A percentile compares a stretch with the other conserved stretches of the same genome.
phyloP scores from a whole-genome alignment of 2,329 filamentous ascomycete genomes.

The Fusarium siculi region DNA sequence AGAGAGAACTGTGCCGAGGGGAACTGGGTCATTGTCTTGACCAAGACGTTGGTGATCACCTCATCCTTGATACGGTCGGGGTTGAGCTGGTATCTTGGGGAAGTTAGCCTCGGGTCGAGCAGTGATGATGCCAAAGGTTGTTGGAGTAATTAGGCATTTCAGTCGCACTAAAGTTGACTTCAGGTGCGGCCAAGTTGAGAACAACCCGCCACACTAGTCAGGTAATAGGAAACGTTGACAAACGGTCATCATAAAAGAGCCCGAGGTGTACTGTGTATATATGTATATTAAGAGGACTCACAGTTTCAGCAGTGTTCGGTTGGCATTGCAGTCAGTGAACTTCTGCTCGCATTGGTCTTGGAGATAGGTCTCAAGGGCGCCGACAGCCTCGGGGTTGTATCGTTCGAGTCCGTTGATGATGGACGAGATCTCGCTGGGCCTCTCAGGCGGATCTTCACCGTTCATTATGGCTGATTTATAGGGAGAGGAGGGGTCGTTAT shows the following conservation, averaged over 20 bases:
- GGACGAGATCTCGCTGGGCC: conserved; percentile 89
- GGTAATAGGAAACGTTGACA: conserved; percentile 99
- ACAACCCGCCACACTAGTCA: conserved; percentile 71
- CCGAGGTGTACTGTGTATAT: conserved; percentile 24
- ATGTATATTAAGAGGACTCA: conserved; percentile 66
- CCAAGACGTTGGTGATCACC: conserved; percentile 97
- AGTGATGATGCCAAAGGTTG: not conserved
- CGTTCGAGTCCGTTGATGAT: conserved; percentile 98
- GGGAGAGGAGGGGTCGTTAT: conserved; percentile 39
- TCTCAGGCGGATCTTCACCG: conserved; percentile 88
- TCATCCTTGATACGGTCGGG: conserved; percentile 97
- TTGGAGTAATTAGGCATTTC: conserved; percentile 54
- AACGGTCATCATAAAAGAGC: conserved; percentile 73
- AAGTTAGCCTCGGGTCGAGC: conserved; percentile 27
- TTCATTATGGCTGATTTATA: conserved; percentile 62
- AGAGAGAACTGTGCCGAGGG: conserved; percentile 95
- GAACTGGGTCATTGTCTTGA: conserved; percentile 97
- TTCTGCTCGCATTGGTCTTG: conserved; percentile 93
- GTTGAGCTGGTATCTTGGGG: conserved; percentile 95
- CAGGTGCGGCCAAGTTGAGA: conserved; percentile 59
- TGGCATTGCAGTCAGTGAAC: conserved; percentile 95
- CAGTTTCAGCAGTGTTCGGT: conserved; percentile 96
- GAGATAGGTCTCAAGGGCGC: conserved; percentile 93
- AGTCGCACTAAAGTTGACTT: conserved; percentile 82
- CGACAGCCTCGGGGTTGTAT: conserved; percentile 98